A percentile compares a stretch with the other conserved stretches of the same genome.
Conservation (phyloP, 23 red algal genomes). For the Gracilariopsis chorda region DNA sequence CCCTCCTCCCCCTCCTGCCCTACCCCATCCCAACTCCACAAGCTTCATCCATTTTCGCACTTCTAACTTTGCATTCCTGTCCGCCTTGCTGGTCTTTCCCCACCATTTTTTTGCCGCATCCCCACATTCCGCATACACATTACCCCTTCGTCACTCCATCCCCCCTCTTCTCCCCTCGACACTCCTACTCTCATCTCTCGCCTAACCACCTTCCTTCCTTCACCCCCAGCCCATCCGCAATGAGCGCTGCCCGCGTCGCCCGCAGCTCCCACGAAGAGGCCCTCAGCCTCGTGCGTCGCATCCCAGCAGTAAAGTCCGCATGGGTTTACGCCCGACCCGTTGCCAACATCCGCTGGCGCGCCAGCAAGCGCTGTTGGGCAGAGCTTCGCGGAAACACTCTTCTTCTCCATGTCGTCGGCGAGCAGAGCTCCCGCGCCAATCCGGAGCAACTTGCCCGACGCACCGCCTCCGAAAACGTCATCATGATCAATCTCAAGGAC, state of each 20-base stretch:
- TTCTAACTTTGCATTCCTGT: too few relatives aligned
- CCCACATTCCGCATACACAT: too few relatives aligned
- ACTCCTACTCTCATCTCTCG: background rate
- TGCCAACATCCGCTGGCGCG: conserved; percentile 53
- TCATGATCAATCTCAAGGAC: conserved; percentile 63
- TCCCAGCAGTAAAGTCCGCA: conserved; percentile 44
- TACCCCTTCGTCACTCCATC: background rate
- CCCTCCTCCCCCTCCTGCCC: background rate
- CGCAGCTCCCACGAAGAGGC: conserved; percentile 74
- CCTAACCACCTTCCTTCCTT: background rate
- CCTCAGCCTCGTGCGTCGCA: conserved; percentile 64
- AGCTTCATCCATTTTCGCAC: too few relatives aligned
- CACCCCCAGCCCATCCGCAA: background rate
- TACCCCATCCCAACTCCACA: background rate
- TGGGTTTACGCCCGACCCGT: conserved; percentile 65
- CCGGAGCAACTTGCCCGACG: conserved; percentile 7
- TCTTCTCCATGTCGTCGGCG: conserved; percentile 60
- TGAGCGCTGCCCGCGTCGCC: conserved; percentile 22
- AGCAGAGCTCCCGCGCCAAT: conserved; percentile 33
- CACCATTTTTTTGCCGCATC: too few relatives aligned
- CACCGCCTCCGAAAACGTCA: conserved; percentile 50
- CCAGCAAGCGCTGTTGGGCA: conserved; percentile 69
- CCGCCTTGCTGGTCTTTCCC: too few relatives aligned
- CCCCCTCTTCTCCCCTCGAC: background rate
- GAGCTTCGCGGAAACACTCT: conserved; percentile 64